phyloP scores from a whole-genome alignment of 2,329 filamentous ascomycete species.

The Cladosporium colombiae region DNA sequence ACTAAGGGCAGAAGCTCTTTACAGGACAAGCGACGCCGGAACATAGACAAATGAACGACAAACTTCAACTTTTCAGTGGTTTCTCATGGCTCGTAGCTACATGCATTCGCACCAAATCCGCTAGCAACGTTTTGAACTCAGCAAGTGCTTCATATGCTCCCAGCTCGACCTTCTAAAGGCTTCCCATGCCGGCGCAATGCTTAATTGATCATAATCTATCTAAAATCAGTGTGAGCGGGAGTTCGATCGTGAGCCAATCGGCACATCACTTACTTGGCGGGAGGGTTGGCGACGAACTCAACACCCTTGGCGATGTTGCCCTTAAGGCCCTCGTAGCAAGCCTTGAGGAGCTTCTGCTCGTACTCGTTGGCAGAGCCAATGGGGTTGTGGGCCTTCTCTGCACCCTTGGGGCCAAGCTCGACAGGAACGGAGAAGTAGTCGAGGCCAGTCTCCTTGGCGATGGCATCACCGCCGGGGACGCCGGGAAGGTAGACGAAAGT shows the following conservation, averaged over 20 bases:
- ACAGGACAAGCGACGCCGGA: neutral
- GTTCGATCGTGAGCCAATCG: neutral
- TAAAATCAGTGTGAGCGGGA: neutral
- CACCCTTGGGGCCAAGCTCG: constrained; percentile 82
- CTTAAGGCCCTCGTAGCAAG: constrained; percentile 75
- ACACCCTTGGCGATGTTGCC: constrained; percentile 94
- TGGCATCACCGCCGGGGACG: constrained; percentile 80
- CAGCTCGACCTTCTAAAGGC: constrained; percentile 10
- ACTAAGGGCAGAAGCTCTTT: neutral
- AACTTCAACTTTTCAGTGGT: constrained; percentile 15
- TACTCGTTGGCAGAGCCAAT: constrained; percentile 75
- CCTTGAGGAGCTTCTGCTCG: constrained; percentile 84
- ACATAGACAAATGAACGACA: neutral
- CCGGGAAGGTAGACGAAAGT: constrained; percentile 95
- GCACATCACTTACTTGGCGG: constrained; percentile 66
- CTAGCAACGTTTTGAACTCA: constrained; percentile 6
- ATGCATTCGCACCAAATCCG: constrained; percentile 9
- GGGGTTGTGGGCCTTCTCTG: constrained; percentile 80
- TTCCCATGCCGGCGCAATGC: constrained; percentile 10
- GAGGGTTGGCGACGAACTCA: constrained; percentile 82
- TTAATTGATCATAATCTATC: constrained; percentile 10
- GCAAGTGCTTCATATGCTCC: constrained; percentile 9
- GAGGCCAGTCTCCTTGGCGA: constrained; percentile 76
- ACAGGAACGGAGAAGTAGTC: constrained; percentile 97
- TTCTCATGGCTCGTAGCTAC: constrained; percentile 20